Percentiles rank a stretch among this genome's conserved stretches.
These are phyloP conservation scores for Mycogone perniciosa DNA, from an alignment of 2,329 filamentous ascomycete species.

Conservation along the genomic window DNA sequence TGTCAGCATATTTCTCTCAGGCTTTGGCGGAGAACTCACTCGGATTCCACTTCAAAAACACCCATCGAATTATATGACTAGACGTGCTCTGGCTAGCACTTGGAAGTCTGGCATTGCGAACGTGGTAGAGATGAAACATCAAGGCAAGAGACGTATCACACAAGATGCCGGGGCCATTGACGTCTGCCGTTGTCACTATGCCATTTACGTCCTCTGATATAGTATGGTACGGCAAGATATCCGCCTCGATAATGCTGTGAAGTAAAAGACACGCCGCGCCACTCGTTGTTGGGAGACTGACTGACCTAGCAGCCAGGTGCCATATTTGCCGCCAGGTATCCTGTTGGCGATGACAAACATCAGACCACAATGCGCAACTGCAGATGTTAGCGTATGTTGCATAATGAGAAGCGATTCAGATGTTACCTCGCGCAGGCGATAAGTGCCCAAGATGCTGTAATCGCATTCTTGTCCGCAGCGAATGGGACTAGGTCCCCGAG, in stretches of 20 bases:
- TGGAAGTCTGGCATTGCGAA: slow-evolving; percentile 61
- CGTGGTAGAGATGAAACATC: slow-evolving; percentile 62
- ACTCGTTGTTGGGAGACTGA: slow-evolving; percentile 64
- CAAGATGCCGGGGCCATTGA: slow-evolving; percentile 71
- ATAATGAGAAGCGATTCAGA: not conserved
- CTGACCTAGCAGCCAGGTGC: slow-evolving; percentile 51
- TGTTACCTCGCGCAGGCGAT: slow-evolving; percentile 71
- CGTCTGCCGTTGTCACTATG: slow-evolving; percentile 69
- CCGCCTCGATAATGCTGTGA: slow-evolving; percentile 56
- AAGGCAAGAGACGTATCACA: slow-evolving; percentile 74
- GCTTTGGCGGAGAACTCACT: slow-evolving; percentile 42
- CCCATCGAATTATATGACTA: slow-evolving; percentile 72
- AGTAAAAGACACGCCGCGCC: slow-evolving; percentile 73
- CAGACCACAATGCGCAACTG: slow-evolving; percentile 26
- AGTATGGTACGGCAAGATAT: slow-evolving; percentile 60
- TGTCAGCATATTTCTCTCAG: not conserved
- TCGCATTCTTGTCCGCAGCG: slow-evolving; percentile 62
- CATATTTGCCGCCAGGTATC: slow-evolving; percentile 13
- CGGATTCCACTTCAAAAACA: slow-evolving; percentile 75
- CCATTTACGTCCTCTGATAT: slow-evolving; percentile 64
- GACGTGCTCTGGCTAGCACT: slow-evolving; percentile 61
- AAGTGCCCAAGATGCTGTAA: slow-evolving; percentile 73
- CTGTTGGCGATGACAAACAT: slow-evolving; percentile 28
- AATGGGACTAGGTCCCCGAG: slow-evolving; percentile 52
- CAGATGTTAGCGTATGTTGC: slow-evolving; percentile 16